Evolutionary conservation across 2,329 filamentous ascomycete genomes (phyloP).

Genomic region (Epichloe sp.): DNA sequence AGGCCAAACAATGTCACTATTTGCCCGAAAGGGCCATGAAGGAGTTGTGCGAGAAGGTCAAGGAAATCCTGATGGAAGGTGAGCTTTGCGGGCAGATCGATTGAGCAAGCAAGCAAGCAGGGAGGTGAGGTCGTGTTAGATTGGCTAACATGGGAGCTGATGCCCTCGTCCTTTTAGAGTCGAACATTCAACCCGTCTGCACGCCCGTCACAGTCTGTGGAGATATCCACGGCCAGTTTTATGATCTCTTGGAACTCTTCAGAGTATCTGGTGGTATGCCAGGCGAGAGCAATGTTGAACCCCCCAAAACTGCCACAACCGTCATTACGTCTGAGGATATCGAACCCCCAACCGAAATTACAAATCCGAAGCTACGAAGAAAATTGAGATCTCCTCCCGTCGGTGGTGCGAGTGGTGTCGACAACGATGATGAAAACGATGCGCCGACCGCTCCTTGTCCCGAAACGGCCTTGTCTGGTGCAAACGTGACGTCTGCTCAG

Average conservation of each 20-base stretch:
- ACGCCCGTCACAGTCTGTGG: constrained; percentile 95
- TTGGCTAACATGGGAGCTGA: neutral
- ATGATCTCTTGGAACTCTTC: constrained; percentile 93
- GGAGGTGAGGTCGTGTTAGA: neutral
- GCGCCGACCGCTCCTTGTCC: constrained; percentile 13
- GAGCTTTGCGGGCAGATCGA: constrained; percentile 8
- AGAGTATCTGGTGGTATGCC: constrained; percentile 95
- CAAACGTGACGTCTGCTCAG: constrained; percentile 25
- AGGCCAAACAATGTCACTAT: constrained; percentile 95
- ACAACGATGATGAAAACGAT: constrained; percentile 33
- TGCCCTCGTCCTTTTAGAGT: constrained; percentile 45
- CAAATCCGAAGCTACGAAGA: constrained; percentile 72
- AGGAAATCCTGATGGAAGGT: constrained; percentile 99
- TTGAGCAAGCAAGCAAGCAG: neutral
- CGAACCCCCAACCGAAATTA: constrained; percentile 81
- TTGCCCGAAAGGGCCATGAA: constrained; percentile 96
- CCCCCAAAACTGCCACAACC: constrained; percentile 55
- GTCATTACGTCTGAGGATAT: constrained; percentile 85
- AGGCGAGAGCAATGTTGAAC: constrained; percentile 60
- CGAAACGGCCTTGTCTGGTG: constrained; percentile 21
- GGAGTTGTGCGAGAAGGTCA: constrained; percentile 95
- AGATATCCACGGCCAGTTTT: constrained; percentile 98
- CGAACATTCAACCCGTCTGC: constrained; percentile 95
- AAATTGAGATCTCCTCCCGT: constrained; percentile 50
- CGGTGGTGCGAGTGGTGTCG: constrained; percentile 32